phyloP scores from a whole-genome alignment of 257 asterid species.

The Solanum ossicruentum region DNA sequence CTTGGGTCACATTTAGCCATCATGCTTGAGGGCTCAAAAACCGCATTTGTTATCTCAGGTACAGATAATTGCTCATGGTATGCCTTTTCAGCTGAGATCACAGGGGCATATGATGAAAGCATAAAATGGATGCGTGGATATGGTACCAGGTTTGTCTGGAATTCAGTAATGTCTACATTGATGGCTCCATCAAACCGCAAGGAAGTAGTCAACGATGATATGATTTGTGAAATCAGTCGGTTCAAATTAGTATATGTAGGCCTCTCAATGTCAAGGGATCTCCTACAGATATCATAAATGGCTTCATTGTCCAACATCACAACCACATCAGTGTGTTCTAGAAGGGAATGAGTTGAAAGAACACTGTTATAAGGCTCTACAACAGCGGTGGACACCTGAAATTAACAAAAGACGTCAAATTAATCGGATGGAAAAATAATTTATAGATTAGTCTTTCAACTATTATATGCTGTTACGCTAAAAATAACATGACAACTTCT shows the following conservation, averaged over 20 bases:
- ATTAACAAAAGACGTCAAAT: background rate
- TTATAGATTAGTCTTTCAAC: background rate
- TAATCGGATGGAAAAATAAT: background rate
- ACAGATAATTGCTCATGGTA: constrained; percentile 81
- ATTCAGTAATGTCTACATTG: constrained; percentile 76
- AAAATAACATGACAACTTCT: background rate
- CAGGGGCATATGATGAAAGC: constrained; percentile 97
- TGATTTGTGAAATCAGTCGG: constrained; percentile 74
- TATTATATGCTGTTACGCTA: background rate
- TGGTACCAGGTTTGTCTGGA: constrained; percentile 91
- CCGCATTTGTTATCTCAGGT: constrained; percentile 85
- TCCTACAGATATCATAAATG: constrained; percentile 79
- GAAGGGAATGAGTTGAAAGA: constrained; percentile 83
- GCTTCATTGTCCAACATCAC: constrained; percentile 89
- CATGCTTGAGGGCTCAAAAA: constrained; percentile 90
- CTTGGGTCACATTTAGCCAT: constrained; percentile 96
- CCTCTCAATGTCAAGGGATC: constrained; percentile 82
- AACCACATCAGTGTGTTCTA: constrained; percentile 79
- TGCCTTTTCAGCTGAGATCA: constrained; percentile 81
- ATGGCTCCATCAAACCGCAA: constrained; percentile 87
- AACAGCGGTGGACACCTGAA: constrained; percentile 90
- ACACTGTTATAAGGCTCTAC: constrained; percentile 98
- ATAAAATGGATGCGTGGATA: constrained; percentile 92
- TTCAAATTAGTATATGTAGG: constrained; percentile 83
- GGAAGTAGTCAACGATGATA: constrained; percentile 83